Percentiles rank a stretch among this genome's conserved stretches.
Evolutionary conservation across 352 stramenopile species (phyloP).

Genomic region (Phytophthora multivora): DNA sequence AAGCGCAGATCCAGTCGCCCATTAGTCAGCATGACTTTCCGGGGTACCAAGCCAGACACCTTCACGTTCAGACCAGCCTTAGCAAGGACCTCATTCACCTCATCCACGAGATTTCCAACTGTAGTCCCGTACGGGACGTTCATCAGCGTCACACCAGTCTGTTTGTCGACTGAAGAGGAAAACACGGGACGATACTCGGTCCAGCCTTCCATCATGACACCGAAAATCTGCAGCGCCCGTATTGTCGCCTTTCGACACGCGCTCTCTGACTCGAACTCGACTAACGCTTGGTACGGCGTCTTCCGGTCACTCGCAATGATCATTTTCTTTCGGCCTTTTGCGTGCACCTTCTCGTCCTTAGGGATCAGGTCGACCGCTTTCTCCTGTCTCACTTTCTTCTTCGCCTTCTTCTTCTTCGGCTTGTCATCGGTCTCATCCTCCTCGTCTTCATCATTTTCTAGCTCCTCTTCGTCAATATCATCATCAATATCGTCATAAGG

Average conservation of each 20-base stretch:
- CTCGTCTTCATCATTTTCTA: slow-evolving; percentile 40
- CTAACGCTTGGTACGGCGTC: slow-evolving; percentile 69
- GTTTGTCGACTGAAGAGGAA: slow-evolving; percentile 50
- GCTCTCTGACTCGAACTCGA: slow-evolving; percentile 69
- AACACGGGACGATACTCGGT: slow-evolving; percentile 88
- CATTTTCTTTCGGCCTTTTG: slow-evolving; percentile 54
- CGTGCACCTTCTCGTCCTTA: slow-evolving; percentile 23
- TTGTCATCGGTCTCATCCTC: slow-evolving; percentile 18
- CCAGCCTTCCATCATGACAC: slow-evolving; percentile 85
- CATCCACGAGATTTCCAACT: slow-evolving; percentile 56
- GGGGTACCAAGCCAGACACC: slow-evolving; percentile 57
- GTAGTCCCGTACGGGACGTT: slow-evolving; percentile 80
- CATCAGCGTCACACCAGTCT: slow-evolving; percentile 68
- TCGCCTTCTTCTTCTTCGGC: slow-evolving; percentile 29
- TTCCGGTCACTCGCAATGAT: slow-evolving; percentile 81
- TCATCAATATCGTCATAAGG: slow-evolving; percentile 27
- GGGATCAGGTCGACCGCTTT: slow-evolving; percentile 21
- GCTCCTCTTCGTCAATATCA: slow-evolving; percentile 36
- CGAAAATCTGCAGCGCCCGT: slow-evolving; percentile 85
- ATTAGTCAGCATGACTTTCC: slow-evolving; percentile 73
- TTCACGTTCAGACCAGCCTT: slow-evolving; percentile 59
- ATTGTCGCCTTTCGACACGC: slow-evolving; percentile 65
- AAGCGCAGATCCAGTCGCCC: slow-evolving; percentile 80
- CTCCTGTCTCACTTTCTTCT: slow-evolving; percentile 50
- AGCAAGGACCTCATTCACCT: slow-evolving; percentile 62